Conservation (phyloP, 345 rosid species). For the Eutrema heterophyllum region DNA sequence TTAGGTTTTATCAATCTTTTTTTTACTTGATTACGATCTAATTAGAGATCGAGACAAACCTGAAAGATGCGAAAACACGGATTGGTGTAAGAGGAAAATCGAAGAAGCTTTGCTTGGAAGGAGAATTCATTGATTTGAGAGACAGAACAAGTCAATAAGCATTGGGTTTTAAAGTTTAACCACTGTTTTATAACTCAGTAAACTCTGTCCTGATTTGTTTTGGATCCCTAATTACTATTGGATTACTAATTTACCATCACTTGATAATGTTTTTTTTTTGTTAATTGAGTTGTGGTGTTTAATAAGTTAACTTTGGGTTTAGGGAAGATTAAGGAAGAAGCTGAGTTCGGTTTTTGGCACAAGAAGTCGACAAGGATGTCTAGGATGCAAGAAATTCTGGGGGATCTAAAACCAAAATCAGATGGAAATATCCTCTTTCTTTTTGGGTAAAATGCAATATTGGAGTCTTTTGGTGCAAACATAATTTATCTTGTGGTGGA, state of each 20-base stretch:
- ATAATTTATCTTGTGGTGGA: no score
- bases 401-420: no score
- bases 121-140: neutral
- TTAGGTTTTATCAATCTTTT: neutral
- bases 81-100: conserved; percentile 8
- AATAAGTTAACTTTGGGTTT: no score
- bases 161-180: neutral
- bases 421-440: no score
- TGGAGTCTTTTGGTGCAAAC: no score
- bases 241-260: neutral
- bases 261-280: no score
- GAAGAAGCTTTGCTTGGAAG: conserved; percentile 6
- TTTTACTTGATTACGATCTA: neutral
- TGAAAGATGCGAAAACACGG: conserved; percentile 7
- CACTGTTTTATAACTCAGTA: neutral
- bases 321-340: no score
- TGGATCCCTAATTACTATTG: neutral
- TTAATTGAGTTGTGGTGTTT: no score
- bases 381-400: no score
- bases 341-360: no score
- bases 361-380: no score
- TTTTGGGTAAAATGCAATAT: no score
- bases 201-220: neutral
- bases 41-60: conserved; percentile 20
- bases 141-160: neutral